Conservation (phyloP, 1,284 basidiomycete genomes). For the Megacollybia platyphylla region DNA sequence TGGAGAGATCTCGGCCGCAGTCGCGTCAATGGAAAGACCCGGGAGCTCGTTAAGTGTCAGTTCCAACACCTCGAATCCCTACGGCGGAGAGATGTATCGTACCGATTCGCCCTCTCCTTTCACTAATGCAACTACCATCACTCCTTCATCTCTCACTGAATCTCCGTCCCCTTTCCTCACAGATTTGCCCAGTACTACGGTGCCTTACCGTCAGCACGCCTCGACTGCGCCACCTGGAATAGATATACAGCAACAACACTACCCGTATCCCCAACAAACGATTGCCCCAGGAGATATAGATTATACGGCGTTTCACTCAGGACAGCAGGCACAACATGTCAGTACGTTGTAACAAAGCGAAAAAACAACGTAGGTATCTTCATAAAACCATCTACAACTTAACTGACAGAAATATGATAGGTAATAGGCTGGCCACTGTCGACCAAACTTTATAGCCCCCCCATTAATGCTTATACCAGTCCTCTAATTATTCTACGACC, state of each 20-base stretch:
- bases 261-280: not conserved
- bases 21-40: slow-evolving; percentile 3
- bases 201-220: not conserved
- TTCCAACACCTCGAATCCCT: not conserved
- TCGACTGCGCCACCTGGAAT: not conserved
- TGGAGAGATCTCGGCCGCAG: not conserved
- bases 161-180: not conserved
- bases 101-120: slow-evolving; percentile 5
- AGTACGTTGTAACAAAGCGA: slow-evolving; percentile 5
- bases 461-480: no score
- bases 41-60: slow-evolving; percentile 1
- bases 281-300: not conserved
- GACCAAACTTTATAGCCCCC: no score
- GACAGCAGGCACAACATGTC: slow-evolving; percentile 6
- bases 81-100: slow-evolving; percentile 5
- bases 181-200: not conserved
- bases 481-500: no score
- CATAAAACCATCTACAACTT: not conserved
- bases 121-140: not conserved
- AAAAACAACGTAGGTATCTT: not conserved
- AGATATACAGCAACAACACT: not conserved
- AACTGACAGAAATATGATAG: no score
- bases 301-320: not conserved
- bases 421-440: no score
- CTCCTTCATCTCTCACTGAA: not conserved